Percentiles rank a stretch among this genome's conserved stretches.
Conservation (phyloP, 805 yeast species). For the Lipomyces orientalis region DNA sequence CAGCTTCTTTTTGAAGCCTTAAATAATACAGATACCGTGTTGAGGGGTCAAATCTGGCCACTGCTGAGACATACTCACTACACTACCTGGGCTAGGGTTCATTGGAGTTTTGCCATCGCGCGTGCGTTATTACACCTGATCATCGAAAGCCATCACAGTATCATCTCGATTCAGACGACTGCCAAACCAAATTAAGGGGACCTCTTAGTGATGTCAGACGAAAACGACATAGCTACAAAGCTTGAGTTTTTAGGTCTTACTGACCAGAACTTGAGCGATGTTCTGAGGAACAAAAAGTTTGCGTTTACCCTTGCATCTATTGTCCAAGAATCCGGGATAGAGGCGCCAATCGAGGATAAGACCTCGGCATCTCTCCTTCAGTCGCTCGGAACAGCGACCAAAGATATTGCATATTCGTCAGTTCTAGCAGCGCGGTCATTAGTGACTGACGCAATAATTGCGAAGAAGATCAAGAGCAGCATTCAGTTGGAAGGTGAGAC, state of each 20-base stretch:
- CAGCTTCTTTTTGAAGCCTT: no score
- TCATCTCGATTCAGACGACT: neutral
- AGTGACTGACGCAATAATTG: constrained; percentile 66
- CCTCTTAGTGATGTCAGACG: neutral
- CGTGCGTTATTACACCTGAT: no score
- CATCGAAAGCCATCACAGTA: no score
- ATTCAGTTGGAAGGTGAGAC: constrained; percentile 68
- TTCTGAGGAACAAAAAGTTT: constrained; percentile 84
- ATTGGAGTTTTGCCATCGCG: no score
- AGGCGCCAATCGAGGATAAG: constrained; percentile 54
- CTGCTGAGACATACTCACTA: no score
- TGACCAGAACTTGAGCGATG: constrained; percentile 68
- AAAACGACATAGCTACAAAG: constrained; percentile 13
- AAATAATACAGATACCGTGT: no score
- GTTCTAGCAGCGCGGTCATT: constrained; percentile 56
- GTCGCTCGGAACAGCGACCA: constrained; percentile 53
- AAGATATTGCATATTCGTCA: constrained; percentile 39
- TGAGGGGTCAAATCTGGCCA: no score
- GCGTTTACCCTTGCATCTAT: constrained; percentile 69
- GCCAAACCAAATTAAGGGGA: neutral
- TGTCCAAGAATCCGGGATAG: constrained; percentile 52
- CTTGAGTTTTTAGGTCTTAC: constrained; percentile 34
- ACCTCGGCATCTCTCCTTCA: constrained; percentile 70
- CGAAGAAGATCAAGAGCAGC: constrained; percentile 66
- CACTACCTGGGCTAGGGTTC: no score